Evolutionary conservation across 352 stramenopile genomes (phyloP).

Genomic region (Blastocystis hominis): DNA sequence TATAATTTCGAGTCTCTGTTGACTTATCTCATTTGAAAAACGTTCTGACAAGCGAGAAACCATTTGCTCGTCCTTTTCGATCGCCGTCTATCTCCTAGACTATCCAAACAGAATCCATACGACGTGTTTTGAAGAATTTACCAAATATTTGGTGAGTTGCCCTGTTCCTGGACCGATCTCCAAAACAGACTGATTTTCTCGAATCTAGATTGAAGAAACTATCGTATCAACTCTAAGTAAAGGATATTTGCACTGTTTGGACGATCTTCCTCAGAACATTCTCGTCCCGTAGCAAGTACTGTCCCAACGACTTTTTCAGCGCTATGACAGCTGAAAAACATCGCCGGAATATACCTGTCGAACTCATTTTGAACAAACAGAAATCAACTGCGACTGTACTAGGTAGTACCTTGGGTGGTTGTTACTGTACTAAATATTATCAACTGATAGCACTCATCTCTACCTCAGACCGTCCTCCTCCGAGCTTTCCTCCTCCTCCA

Average conservation of each 20-base stretch:
- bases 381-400: background rate
- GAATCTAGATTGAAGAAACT: background rate
- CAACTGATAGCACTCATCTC: background rate
- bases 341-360: background rate
- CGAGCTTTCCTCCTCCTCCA: background rate
- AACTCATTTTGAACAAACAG: slow-evolving; percentile 21
- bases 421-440: slow-evolving; percentile 38
- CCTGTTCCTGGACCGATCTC: slow-evolving; percentile 38
- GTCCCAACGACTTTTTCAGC: slow-evolving; percentile 48
- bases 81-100: background rate
- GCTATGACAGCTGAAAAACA: background rate
- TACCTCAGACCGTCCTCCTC: background rate
- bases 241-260: background rate
- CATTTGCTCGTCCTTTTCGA: slow-evolving; percentile 36
- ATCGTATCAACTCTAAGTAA: background rate
- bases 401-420: background rate
- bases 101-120: background rate
- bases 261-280: background rate
- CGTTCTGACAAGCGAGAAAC: background rate
- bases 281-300: slow-evolving; percentile 35
- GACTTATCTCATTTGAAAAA: background rate
- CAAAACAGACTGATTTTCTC: background rate
- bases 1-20: background rate
- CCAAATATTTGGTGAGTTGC: slow-evolving; percentile 33
- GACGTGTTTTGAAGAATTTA: background rate